phyloP scores from a whole-genome alignment of 306 rosid species.

The Styphnolobium japonicum region DNA sequence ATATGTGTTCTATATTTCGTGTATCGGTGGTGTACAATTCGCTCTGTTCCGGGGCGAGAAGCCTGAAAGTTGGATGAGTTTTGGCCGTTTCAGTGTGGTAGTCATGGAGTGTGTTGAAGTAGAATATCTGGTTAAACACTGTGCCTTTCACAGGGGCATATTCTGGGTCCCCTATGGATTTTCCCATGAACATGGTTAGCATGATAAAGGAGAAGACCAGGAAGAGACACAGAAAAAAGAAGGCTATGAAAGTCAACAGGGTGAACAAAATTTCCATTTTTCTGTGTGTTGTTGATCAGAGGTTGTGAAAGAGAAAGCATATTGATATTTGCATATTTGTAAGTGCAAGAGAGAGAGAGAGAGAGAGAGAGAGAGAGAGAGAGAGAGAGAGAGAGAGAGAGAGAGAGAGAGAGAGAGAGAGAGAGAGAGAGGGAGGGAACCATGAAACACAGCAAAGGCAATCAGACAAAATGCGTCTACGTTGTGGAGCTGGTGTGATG shows the following conservation, averaged over 20 bases:
- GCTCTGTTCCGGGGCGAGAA: conserved; percentile 40
- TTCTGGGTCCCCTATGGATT: conserved; percentile 45
- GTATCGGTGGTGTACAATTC: conserved; percentile 47
- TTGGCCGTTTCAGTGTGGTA: conserved; percentile 42
- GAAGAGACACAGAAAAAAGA: conserved; percentile 23
- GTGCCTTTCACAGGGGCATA: conserved; percentile 72
- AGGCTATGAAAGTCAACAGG: conserved; percentile 33
- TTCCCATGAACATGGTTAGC: conserved; percentile 39
- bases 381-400: no score
- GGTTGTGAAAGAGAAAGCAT: not conserved
- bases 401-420: no score
- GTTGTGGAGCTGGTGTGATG: not conserved
- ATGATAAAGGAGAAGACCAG: conserved; percentile 31
- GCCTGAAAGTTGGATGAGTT: conserved; percentile 42
- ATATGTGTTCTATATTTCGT: conserved; percentile 52
- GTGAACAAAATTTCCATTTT: conserved; percentile 39
- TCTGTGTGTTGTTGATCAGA: not conserved
- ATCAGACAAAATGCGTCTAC: not conserved
- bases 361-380: not conserved
- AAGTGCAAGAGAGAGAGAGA: no score
- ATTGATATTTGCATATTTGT: no score
- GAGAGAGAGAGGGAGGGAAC: no score
- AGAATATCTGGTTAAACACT: conserved; percentile 36
- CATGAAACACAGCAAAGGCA: not conserved
- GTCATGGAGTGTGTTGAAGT: conserved; percentile 51